phyloP scores from a whole-genome alignment of 495 filamentous ascomycete genomes.

The Xylaria flabelliformis region DNA sequence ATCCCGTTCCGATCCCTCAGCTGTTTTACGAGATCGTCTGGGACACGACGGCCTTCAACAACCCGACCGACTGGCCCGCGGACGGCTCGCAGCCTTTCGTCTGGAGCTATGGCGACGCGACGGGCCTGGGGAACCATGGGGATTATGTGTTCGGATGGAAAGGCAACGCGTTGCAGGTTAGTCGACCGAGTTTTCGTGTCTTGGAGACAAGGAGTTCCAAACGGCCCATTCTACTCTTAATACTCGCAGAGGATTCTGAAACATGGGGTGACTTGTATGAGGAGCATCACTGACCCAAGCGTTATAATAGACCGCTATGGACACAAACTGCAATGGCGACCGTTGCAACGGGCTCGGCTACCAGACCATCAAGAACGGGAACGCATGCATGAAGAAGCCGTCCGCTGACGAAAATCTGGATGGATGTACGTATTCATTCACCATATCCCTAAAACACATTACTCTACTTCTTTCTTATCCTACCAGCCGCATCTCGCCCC shows the following conservation, averaged over 20 bases:
- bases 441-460: not conserved
- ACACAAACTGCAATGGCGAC: slow-evolving; percentile 35
- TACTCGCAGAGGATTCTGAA: too few relatives aligned
- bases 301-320: slow-evolving; percentile 29
- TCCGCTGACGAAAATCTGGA: slow-evolving; percentile 40
- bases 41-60: slow-evolving; percentile 49
- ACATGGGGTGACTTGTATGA: too few relatives aligned
- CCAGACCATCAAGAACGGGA: slow-evolving; percentile 40
- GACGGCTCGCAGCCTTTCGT: slow-evolving; percentile 54
- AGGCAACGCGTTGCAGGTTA: slow-evolving; percentile 35
- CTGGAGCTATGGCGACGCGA: slow-evolving; percentile 47
- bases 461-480: not conserved
- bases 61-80: slow-evolving; percentile 47
- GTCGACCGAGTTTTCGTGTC: not conserved
- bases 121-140: slow-evolving; percentile 34
- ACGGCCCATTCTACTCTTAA: not conserved
- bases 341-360: slow-evolving; percentile 31
- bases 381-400: slow-evolving; percentile 38
- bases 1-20: slow-evolving; percentile 46
- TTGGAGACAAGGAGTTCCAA: not conserved
- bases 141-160: slow-evolving; percentile 43
- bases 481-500: not conserved
- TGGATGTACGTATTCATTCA: slow-evolving; percentile 37
- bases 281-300: not conserved
- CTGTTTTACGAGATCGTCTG: slow-evolving; percentile 49